phyloP scores from a whole-genome alignment of 139 green algal species.

The Auxenochlorella protothecoides region DNA sequence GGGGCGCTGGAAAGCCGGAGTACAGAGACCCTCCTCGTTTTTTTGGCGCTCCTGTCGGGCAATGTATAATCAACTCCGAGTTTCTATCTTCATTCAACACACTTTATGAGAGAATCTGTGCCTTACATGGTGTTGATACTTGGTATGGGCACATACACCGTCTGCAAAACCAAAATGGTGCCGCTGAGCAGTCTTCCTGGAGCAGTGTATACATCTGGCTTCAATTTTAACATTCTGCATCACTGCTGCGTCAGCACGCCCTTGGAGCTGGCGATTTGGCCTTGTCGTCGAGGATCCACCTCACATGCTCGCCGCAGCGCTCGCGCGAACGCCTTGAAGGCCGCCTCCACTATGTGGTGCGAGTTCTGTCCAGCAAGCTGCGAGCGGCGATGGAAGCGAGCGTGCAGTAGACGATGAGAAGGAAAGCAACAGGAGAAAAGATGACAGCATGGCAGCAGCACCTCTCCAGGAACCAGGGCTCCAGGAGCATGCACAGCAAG shows the following conservation, averaged over 20 bases:
- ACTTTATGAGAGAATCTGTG: too few relatives aligned
- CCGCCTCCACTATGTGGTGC: slow-evolving; percentile 98
- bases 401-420: too few relatives aligned
- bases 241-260: slow-evolving; percentile 86
- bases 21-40: too few relatives aligned
- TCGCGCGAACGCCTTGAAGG: slow-evolving; percentile 97
- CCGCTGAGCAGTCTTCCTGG: too few relatives aligned
- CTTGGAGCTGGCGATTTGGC: slow-evolving; percentile 77
- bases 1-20: too few relatives aligned
- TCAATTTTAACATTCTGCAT: background rate
- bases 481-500: background rate
- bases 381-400: background rate
- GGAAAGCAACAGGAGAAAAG: background rate
- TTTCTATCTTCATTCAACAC: too few relatives aligned
- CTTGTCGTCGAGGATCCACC: slow-evolving; percentile 65
- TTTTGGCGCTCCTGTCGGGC: too few relatives aligned
- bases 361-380: slow-evolving; percentile 85
- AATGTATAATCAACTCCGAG: too few relatives aligned
- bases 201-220: too few relatives aligned
- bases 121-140: too few relatives aligned
- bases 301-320: slow-evolving; percentile 84
- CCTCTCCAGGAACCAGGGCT: background rate
- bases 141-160: too few relatives aligned
- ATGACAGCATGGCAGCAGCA: background rate
- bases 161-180: too few relatives aligned